These are phyloP conservation scores for Nemania sp. DNA, from an alignment of 2,329 filamentous ascomycete species.

Conservation along the genomic window DNA sequence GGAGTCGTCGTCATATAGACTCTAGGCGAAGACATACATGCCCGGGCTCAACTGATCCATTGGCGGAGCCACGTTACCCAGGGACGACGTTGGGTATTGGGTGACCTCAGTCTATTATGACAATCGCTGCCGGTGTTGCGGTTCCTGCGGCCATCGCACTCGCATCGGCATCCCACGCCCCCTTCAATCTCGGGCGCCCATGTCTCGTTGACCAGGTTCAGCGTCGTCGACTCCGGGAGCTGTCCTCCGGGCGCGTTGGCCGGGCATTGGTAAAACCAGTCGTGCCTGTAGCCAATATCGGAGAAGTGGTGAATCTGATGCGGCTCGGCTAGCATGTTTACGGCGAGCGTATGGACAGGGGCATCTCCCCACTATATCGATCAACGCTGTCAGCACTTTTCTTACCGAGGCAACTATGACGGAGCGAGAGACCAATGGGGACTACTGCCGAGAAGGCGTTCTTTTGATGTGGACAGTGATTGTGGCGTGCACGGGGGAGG, in stretches of 20 bases:
- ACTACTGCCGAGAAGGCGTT: neutral
- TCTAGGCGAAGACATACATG: neutral
- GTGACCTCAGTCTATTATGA: constrained; percentile 45
- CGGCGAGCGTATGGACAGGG: constrained; percentile 49
- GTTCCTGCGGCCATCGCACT: constrained; percentile 44
- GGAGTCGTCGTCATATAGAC: neutral
- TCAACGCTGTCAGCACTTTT: constrained; percentile 7
- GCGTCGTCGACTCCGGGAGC: constrained; percentile 40
- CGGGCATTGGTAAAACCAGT: constrained; percentile 42
- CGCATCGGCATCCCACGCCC: constrained; percentile 49
- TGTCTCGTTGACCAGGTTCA: constrained; percentile 35
- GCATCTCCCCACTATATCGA: constrained; percentile 49
- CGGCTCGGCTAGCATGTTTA: constrained; percentile 48
- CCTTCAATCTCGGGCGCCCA: constrained; percentile 42
- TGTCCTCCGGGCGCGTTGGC: constrained; percentile 46
- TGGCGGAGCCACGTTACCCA: constrained; percentile 42
- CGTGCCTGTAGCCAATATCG: constrained; percentile 50
- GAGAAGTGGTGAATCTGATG: constrained; percentile 50
- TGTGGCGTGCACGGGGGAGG: neutral
- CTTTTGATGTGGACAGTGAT: neutral
- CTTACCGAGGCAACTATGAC: neutral
- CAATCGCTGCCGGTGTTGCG: constrained; percentile 45
- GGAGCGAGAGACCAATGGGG: neutral
- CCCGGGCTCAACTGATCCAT: constrained; percentile 29
- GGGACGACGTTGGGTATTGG: constrained; percentile 41